phyloP scores from a whole-genome alignment of 192 early-diverging fungal species.

The Podila horticola region DNA sequence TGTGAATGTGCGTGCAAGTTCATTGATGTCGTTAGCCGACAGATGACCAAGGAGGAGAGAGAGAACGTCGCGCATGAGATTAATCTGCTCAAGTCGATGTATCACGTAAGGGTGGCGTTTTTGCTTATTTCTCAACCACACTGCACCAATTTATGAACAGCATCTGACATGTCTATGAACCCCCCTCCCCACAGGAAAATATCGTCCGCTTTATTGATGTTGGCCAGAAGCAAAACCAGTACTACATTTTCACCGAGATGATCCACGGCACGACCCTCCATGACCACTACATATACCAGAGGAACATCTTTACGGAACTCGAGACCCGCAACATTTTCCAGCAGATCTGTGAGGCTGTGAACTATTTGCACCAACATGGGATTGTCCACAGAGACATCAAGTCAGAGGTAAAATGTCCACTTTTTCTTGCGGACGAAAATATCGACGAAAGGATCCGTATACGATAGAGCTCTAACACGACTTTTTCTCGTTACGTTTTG shows the following conservation, averaged over 20 bases:
- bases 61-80: slow-evolving; percentile 21
- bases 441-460: background rate
- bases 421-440: too few species aligned
- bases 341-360: slow-evolving; percentile 28
- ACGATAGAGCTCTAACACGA: background rate
- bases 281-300: background rate
- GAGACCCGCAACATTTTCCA: slow-evolving; percentile 19
- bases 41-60: background rate
- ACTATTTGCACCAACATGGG: slow-evolving; percentile 13
- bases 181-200: slow-evolving; percentile 5
- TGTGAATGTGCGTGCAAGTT: slow-evolving; percentile 29
- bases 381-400: slow-evolving; percentile 49
- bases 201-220: slow-evolving; percentile 22
- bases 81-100: background rate
- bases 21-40: background rate
- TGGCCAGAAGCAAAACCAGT: background rate
- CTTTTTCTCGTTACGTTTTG: background rate
- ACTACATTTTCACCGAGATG: slow-evolving; percentile 34
- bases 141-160: too few species aligned
- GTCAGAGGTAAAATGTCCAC: slow-evolving; percentile 25
- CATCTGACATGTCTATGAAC: too few species aligned
- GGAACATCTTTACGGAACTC: slow-evolving; percentile 3
- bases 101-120: slow-evolving; percentile 22
- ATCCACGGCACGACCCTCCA: slow-evolving; percentile 15
- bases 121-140: background rate